Evolutionary conservation across 2,329 filamentous ascomycete species (phyloP).

Genomic region (Fusarium musae): DNA sequence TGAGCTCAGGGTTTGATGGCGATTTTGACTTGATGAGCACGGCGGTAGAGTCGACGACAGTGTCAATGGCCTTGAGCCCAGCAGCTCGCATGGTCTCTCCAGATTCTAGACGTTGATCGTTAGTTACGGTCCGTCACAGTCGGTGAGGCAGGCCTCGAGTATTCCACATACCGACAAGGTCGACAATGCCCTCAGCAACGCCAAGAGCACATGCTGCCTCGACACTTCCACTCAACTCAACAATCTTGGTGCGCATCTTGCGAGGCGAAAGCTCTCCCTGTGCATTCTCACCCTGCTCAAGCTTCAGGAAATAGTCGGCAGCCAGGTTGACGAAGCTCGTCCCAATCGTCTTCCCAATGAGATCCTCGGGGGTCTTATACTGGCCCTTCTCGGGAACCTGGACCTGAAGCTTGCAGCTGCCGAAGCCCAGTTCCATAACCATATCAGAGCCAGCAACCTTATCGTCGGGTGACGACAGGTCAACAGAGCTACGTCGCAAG

Average conservation of each 20-base stretch:
- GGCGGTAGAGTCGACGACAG: constrained; percentile 87
- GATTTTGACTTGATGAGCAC: constrained; percentile 92
- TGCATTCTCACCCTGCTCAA: constrained; percentile 70
- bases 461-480: constrained; percentile 48
- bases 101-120: constrained; percentile 71
- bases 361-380: constrained; percentile 75
- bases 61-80: constrained; percentile 92
- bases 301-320: constrained; percentile 81
- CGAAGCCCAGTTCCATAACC: constrained; percentile 90
- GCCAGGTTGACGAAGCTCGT: constrained; percentile 93
- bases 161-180: constrained; percentile 86
- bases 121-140: constrained; percentile 6
- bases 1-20: constrained; percentile 81
- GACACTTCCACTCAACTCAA: constrained; percentile 95
- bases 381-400: constrained; percentile 90
- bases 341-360: constrained; percentile 92
- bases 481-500: constrained; percentile 57
- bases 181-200: constrained; percentile 96
- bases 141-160: neutral
- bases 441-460: constrained; percentile 77
- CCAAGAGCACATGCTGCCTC: constrained; percentile 96
- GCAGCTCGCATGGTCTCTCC: constrained; percentile 98
- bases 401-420: constrained; percentile 92
- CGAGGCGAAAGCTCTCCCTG: constrained; percentile 49
- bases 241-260: constrained; percentile 85